Conservation (phyloP, 768 basidiomycete genomes). For the Russula brevipes region DNA sequence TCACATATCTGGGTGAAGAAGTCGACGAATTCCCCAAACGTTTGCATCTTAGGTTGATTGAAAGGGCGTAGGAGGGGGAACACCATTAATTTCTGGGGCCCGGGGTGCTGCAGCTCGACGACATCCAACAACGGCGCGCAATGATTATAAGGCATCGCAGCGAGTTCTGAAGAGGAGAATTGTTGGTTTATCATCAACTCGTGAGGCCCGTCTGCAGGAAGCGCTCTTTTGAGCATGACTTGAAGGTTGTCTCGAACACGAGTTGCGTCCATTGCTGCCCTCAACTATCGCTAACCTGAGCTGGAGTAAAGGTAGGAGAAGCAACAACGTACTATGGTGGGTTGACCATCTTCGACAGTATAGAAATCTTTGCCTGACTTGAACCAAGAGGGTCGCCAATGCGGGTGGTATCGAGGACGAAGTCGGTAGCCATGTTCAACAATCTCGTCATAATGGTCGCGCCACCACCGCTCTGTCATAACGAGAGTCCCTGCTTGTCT, state of each 20-base stretch:
- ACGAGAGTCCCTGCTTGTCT: conserved; percentile 12
- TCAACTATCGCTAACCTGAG: neutral
- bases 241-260: conserved; percentile 7
- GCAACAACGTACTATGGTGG: conserved; percentile 9
- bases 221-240: conserved; percentile 18
- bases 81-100: conserved; percentile 29
- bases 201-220: conserved; percentile 6
- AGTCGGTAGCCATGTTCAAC: conserved; percentile 8
- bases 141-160: conserved; percentile 29
- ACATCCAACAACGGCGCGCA: conserved; percentile 28
- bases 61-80: conserved; percentile 32
- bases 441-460: conserved; percentile 4
- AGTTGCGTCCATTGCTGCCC: conserved; percentile 15
- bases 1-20: conserved; percentile 35
- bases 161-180: conserved; percentile 23
- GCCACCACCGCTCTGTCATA: conserved; percentile 15
- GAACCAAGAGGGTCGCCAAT: conserved; percentile 18
- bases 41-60: conserved; percentile 33
- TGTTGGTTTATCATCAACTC: conserved; percentile 9
- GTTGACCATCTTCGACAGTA: conserved; percentile 14
- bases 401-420: conserved; percentile 17
- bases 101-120: conserved; percentile 15
- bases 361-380: conserved; percentile 11
- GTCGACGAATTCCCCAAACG: conserved; percentile 35
- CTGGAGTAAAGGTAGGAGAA: neutral